A percentile compares a stretch with the other conserved stretches of the same genome.
Conservation (phyloP, 1,284 basidiomycete species). For the Salmacisia buchloeana region DNA sequence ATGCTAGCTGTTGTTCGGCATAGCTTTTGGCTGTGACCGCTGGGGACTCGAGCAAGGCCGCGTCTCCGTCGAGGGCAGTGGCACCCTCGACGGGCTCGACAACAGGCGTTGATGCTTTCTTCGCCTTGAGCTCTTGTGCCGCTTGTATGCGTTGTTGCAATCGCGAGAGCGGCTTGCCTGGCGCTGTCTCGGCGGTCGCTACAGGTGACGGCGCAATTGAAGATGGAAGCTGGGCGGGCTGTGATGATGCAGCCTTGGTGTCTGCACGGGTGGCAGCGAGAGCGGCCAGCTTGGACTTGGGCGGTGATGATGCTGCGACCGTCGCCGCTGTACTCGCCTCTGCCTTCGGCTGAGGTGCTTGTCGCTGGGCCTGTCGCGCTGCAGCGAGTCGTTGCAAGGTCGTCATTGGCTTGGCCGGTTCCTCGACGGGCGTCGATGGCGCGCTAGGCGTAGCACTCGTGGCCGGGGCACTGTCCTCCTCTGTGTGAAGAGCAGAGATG, state of each 20-base stretch:
- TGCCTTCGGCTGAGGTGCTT: slow-evolving; percentile 35
- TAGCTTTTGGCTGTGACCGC: neutral
- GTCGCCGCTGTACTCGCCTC: slow-evolving; percentile 52
- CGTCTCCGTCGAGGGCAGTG: neutral
- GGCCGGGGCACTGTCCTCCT: neutral
- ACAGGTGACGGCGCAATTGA: slow-evolving; percentile 8
- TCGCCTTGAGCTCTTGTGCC: slow-evolving; percentile 7
- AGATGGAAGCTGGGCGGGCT: neutral
- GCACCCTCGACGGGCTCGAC: slow-evolving; percentile 7
- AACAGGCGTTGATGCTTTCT: slow-evolving; percentile 8
- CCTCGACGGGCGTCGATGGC: neutral
- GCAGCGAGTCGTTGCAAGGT: slow-evolving; percentile 26
- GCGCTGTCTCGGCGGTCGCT: too few relatives aligned
- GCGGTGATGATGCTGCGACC: slow-evolving; percentile 54
- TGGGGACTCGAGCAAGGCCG: neutral
- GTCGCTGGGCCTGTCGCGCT: slow-evolving; percentile 22
- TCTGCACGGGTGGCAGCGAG: slow-evolving; percentile 60
- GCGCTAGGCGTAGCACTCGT: neutral
- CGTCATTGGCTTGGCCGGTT: slow-evolving; percentile 19
- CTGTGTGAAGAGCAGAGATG: slow-evolving; percentile 18
- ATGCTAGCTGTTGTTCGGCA: neutral
- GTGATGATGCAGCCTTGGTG: slow-evolving; percentile 55
- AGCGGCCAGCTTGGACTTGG: slow-evolving; percentile 65
- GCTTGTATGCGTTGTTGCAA: slow-evolving; percentile 56
- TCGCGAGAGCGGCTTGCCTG: slow-evolving; percentile 55